These are phyloP conservation scores for Conidiobolus incongruus DNA, from an alignment of 371 early-diverging fungal species.

Conservation along the genomic window DNA sequence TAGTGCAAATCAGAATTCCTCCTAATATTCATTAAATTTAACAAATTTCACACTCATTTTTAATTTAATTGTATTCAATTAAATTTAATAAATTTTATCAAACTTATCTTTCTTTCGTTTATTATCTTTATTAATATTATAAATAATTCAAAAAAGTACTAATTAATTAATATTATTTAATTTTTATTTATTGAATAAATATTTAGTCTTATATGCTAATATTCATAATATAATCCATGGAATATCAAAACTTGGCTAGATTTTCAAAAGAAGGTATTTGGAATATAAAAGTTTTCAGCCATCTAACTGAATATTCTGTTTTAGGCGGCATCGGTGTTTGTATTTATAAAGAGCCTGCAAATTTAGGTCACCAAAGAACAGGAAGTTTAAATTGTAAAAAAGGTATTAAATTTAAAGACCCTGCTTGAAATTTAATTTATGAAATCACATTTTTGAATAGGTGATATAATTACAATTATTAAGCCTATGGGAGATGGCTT, in stretches of 20 bases:
- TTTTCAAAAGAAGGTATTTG: background rate
- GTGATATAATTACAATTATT: slow-evolving; percentile 4
- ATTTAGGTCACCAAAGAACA: background rate
- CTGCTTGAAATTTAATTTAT: background rate
- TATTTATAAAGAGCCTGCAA: background rate
- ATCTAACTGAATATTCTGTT: background rate
- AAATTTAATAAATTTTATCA: no score
- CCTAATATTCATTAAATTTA: no score
- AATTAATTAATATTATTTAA: no score
- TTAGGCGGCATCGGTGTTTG: slow-evolving; percentile 6
- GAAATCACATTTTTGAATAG: background rate
- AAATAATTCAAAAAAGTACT: no score
- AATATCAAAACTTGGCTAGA: background rate
- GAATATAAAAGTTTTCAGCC: background rate
- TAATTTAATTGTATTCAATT: no score
- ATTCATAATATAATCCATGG: no score
- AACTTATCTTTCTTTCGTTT: no score
- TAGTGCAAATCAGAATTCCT: no score
- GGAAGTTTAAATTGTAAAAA: slow-evolving; percentile 2
- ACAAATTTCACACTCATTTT: no score
- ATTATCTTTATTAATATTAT: no score
- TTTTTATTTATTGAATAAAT: no score
- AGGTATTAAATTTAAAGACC: background rate
- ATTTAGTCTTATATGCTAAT: no score
- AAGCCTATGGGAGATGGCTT: slow-evolving; percentile 2